Base-by-base conservation (phyloP, 768 basidiomycete species). In the Boletus reticulatus region DNA sequence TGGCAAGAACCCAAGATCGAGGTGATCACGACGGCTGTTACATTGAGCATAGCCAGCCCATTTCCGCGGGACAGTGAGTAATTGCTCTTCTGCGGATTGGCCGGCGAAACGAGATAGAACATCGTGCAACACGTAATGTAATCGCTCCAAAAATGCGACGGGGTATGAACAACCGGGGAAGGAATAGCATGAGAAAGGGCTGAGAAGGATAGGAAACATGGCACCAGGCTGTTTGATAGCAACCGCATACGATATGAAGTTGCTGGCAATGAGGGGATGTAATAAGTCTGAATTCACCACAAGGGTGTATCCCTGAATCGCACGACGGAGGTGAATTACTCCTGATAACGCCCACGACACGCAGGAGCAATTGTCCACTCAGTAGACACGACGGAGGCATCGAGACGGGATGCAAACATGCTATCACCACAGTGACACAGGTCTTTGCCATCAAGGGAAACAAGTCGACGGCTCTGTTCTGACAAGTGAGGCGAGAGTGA, bases 21-120 rank as follows among this genome's bases (percentile, higher is more conserved):
- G 24, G 48, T 27, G 45, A 29, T 37, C 47, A 36, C 22, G 37
- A 31, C 17, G 45, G 49, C 17, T 43, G 49, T 37, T 31, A 63
- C n/a, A 48, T 57, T 34, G 58, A 47, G 55, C 63, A 64, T 58
- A 61, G 64, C 56, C 64, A 48, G 17, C 16, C 46, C 41, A 64
- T 66, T 52, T 66, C 61, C 58, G 63, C 43, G 44, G 36, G 24
- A 20, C 27, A 34, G 43, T 36, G 41, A 53, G 19, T 48, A 41
- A 57, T 27, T 13, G 29, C 22, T 7, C 24, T 20, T 10, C 29
- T 24, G 19, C 6, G 22, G 22, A 20, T 36, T 17, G 37, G 16
- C 19, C 19, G 32, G 9, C 52, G 34, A 19, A 54, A 49, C 34
- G 16, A 52, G 32, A 54, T 32, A 41, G 32, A 29, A 55, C 38